Evolutionary conservation across 306 rosid genomes (phyloP).

Genomic region (Cicer pinnatifidum): DNA sequence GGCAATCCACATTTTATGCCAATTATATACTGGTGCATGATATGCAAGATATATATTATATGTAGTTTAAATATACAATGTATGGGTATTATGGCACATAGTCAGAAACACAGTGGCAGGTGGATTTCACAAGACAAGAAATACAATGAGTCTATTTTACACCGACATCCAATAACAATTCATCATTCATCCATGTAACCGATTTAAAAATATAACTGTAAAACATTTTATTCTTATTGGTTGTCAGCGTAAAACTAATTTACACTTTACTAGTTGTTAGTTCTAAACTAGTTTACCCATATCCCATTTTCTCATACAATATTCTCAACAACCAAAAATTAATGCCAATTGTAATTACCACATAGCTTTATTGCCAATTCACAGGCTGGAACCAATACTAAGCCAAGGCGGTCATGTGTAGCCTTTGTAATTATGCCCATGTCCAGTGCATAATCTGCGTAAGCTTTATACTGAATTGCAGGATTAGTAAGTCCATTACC

Average conservation of each 20-base stretch:
- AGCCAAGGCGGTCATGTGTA: constrained; percentile 57
- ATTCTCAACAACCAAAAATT: neutral
- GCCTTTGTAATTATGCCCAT: constrained; percentile 66
- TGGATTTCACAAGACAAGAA: neutral
- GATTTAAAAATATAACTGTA: no score
- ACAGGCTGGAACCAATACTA: constrained; percentile 68
- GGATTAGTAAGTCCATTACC: constrained; percentile 94
- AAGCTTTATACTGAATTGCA: constrained; percentile 87
- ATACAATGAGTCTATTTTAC: neutral
- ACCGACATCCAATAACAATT: no score
- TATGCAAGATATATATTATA: neutral
- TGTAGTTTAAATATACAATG: neutral
- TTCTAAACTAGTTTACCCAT: no score
- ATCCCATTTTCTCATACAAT: neutral
- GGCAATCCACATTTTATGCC: neutral
- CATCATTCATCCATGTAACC: no score
- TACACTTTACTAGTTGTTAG: no score
- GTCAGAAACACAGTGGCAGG: neutral
- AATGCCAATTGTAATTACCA: constrained; percentile 55
- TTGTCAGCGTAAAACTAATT: no score
- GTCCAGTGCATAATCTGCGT: constrained; percentile 87
- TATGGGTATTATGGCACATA: neutral
- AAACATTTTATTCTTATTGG: no score
- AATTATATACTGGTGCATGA: neutral
- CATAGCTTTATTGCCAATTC: constrained; percentile 77